A percentile compares a stretch with the other conserved stretches of the same genome.
These are phyloP conservation scores for Aspergillus uvarum DNA, from an alignment of 2,329 filamentous ascomycete species.

Conservation along the genomic window DNA sequence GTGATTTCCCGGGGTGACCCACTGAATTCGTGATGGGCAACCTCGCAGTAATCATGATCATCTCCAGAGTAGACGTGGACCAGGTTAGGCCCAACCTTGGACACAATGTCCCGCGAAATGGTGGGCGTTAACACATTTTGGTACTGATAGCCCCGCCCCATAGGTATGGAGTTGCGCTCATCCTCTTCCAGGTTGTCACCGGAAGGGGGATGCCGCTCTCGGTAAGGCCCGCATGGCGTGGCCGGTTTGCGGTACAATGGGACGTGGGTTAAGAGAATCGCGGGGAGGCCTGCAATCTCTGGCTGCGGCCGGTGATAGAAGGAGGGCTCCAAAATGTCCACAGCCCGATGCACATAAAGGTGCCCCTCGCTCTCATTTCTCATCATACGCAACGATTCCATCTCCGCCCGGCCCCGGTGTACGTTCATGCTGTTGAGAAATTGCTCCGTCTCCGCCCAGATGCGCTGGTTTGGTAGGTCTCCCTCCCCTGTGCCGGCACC, in stretches of 20 bases:
- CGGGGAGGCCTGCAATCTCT: constrained; percentile 66
- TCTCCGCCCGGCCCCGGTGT: constrained; percentile 66
- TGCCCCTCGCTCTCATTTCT: constrained; percentile 60
- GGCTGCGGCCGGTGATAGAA: constrained; percentile 23
- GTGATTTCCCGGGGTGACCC: constrained; percentile 75
- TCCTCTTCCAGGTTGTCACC: constrained; percentile 61
- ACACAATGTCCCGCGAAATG: constrained; percentile 73
- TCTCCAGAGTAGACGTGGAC: constrained; percentile 89
- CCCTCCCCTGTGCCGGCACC: constrained; percentile 48
- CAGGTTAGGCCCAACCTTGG: constrained; percentile 73
- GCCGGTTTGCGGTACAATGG: constrained; percentile 79
- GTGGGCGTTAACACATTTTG: constrained; percentile 84
- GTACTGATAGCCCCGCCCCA: constrained; percentile 86
- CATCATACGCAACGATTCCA: constrained; percentile 66
- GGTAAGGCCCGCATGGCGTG: constrained; percentile 81
- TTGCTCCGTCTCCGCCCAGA: constrained; percentile 73
- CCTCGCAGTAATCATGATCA: constrained; percentile 96
- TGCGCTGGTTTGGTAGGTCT: constrained; percentile 55
- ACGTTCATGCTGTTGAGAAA: constrained; percentile 70
- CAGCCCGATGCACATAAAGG: constrained; percentile 58
- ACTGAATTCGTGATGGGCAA: constrained; percentile 71
- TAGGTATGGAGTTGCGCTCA: constrained; percentile 72
- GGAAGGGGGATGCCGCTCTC: constrained; percentile 78
- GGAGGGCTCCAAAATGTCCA: constrained; percentile 55
- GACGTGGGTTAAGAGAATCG: constrained; percentile 86